Base-by-base conservation (phyloP, 345 rosid genomes). In the Gossypium rotundifolium region DNA sequence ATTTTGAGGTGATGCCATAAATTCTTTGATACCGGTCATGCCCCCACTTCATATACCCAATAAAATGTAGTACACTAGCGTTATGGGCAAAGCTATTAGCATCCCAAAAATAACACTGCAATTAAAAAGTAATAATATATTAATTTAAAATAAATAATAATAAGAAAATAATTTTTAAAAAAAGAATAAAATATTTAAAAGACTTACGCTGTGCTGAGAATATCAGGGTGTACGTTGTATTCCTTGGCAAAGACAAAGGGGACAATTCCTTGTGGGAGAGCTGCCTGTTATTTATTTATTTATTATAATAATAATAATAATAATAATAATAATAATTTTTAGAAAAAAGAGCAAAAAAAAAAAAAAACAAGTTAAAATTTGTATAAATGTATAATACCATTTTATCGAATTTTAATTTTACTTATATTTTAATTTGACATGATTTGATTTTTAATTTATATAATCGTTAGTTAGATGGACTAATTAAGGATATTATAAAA, bases 101-200 rank as follows among this genome's bases (percentile, higher is more conserved):
- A 95, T 95, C 79, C 99, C 99, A 77, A 95, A 95, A 74, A 95
- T 95, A 55, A 95, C 99, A 18, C 99, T 95, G 88, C 83, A 74
- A 84, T 60, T 17, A 23, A 25, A 22, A 18, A 1, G 2, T 3
- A 11, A 59, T 23, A 51, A 51, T 51, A 12, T 12, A 51, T 51
- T 51, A 2, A 16, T 12, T 12, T 51, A 4, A 13, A 51, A 1
- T 51, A 51, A 4, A 4, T 33, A 33, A 45, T 45, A 6, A 44
- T 7, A 45, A 10, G 9, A 33, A 33, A 33, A 33, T 10, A 8
- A 45, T 11, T 44, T 3, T 0, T 16, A 20, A 14, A 18, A 22
- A 44, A 57, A 46, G 5, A 0, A 59, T 1, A 29, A 12, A 45
- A 66, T 51, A 55, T 2, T 18, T 55, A 55, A 17, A 55, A 33